These are phyloP conservation scores for Garcia nutans DNA, from an alignment of 345 rosid species.

Conservation along the genomic window DNA sequence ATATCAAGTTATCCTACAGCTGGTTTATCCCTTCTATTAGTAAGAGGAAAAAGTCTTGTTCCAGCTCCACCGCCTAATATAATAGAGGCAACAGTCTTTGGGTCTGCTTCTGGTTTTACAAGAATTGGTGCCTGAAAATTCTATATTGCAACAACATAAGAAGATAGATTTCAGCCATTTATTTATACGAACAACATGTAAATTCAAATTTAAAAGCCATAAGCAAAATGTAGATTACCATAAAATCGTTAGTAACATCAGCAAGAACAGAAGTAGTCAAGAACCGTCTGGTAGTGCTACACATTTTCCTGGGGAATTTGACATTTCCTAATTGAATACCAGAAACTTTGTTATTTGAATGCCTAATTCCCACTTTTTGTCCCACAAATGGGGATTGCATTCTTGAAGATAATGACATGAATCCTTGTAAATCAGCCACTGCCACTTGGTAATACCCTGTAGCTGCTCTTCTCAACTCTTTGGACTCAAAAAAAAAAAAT, in stretches of 20 bases:
- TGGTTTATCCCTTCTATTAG: constrained; percentile 69
- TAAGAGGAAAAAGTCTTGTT: constrained; percentile 76
- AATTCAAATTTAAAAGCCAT: background rate
- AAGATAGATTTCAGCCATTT: background rate
- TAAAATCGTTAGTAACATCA: constrained; percentile 51
- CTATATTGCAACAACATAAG: constrained; percentile 30
- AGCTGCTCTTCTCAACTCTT: constrained; percentile 15
- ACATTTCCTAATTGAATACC: constrained; percentile 31
- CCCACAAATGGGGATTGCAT: constrained; percentile 39
- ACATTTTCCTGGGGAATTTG: constrained; percentile 19
- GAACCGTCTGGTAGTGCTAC: constrained; percentile 25
- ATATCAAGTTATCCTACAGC: constrained; percentile 50
- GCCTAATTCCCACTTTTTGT: constrained; percentile 18
- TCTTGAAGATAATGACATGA: constrained; percentile 20
- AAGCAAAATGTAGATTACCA: constrained; percentile 34
- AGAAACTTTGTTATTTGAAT: constrained; percentile 18
- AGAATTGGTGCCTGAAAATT: constrained; percentile 36
- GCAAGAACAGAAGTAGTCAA: constrained; percentile 42
- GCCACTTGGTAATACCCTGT: constrained; percentile 15
- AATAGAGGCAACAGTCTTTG: constrained; percentile 70
- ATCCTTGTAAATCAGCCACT: constrained; percentile 17
- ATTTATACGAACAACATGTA: background rate
- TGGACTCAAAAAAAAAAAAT: constrained; percentile 15
- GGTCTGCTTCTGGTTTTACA: constrained; percentile 55
- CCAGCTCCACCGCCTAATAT: constrained; percentile 93